These are phyloP conservation scores for Physcia stellaris DNA, from an alignment of 495 filamentous ascomycete genomes.

Conservation along the genomic window DNA sequence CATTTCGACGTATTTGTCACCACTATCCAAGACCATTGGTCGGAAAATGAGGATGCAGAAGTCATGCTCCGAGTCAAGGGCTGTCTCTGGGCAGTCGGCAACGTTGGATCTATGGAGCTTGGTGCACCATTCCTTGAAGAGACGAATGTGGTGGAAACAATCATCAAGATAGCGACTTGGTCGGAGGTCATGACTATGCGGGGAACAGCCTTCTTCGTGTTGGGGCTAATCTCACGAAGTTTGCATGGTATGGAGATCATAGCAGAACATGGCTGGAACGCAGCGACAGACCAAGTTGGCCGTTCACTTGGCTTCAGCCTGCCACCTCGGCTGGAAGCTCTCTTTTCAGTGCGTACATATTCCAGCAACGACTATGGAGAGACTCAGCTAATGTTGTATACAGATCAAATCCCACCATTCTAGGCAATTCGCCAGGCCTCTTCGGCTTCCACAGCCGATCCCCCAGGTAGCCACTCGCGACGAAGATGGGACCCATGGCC, in stretches of 20 bases:
- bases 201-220: constrained; percentile 90
- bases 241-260: constrained; percentile 85
- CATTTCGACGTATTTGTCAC: constrained; percentile 88
- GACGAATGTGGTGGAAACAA: constrained; percentile 68
- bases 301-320: constrained; percentile 77
- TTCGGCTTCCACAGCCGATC: too few relatives aligned
- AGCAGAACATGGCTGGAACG: constrained; percentile 78
- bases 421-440: constrained; percentile 32
- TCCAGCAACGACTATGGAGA: constrained; percentile 23
- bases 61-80: constrained; percentile 89
- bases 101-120: constrained; percentile 95
- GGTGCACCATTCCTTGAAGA: constrained; percentile 86
- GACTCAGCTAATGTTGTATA: constrained; percentile 2
- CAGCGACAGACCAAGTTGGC: constrained; percentile 70
- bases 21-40: constrained; percentile 72
- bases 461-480: constrained; percentile 31
- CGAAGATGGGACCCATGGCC: constrained; percentile 51
- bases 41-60: constrained; percentile 75
- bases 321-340: constrained; percentile 57
- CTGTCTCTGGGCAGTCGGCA: constrained; percentile 93
- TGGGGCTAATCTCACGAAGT: constrained; percentile 84
- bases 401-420: constrained; percentile 21
- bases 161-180: constrained; percentile 72
- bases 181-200: constrained; percentile 83
- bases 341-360: constrained; percentile 48